phyloP scores from a whole-genome alignment of 2,329 filamentous ascomycete species.

The Arthrobotrys pseudoclavata region DNA sequence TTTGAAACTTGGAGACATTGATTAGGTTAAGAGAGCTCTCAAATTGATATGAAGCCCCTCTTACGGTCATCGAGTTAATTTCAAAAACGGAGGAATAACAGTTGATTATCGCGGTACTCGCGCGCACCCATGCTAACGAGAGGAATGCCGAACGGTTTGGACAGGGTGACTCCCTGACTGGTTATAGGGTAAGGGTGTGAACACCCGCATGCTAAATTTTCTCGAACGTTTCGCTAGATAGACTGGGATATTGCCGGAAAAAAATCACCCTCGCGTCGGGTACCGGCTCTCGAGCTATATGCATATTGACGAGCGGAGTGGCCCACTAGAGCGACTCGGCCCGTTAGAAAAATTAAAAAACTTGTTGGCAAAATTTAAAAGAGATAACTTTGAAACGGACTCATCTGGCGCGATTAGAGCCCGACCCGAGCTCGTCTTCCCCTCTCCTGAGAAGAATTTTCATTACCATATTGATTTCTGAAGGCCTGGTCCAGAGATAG shows the following conservation, averaged over 20 bases:
- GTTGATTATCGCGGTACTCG: conserved; percentile 12
- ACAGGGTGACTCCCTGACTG: conserved; percentile 15
- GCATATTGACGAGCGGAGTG: not conserved
- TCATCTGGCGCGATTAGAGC: conserved; percentile 15
- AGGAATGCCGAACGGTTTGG: conserved; percentile 12
- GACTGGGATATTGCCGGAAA: not conserved
- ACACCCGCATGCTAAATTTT: conserved; percentile 4
- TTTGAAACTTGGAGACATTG: conserved; percentile 27
- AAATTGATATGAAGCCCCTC: not conserved
- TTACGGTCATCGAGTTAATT: conserved; percentile 24
- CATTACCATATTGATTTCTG: conserved; percentile 14
- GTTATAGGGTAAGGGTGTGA: conserved; percentile 1
- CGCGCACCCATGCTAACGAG: conserved; percentile 16
- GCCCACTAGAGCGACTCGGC: not conserved
- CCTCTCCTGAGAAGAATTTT: conserved; percentile 20
- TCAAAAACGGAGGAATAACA: conserved; percentile 6
- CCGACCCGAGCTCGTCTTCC: conserved; percentile 1
- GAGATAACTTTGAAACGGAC: not conserved
- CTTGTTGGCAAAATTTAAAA: not conserved
- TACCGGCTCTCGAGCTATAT: not conserved
- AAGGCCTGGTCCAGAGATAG: too few relatives aligned
- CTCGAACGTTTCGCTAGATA: conserved; percentile 15
- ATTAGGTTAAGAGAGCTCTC: conserved; percentile 31
- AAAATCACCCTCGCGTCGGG: not conserved
- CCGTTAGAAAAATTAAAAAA: not conserved